phyloP scores from a whole-genome alignment of 163 green algal genomes.

The Chlorella variabilis region DNA sequence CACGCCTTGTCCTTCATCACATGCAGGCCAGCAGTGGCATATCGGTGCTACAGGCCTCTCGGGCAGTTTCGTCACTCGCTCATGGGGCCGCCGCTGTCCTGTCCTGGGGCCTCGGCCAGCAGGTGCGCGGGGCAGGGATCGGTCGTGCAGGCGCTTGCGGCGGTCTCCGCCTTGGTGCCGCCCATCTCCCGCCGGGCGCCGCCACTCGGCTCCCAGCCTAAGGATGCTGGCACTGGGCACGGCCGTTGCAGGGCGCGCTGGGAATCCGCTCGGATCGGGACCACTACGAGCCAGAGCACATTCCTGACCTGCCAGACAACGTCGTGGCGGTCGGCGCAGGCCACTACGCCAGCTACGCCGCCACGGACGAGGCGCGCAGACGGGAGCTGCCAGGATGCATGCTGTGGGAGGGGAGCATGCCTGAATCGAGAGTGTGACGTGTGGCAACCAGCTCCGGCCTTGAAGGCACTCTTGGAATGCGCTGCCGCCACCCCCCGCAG shows the following conservation, averaged over 20 bases:
- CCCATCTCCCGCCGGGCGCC: no score
- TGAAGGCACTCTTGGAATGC: no score
- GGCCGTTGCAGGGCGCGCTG: slow-evolving; percentile 36
- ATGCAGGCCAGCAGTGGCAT: no score
- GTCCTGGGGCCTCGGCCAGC: neutral
- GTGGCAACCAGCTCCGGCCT: no score
- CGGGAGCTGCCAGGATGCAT: neutral
- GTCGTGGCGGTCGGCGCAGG: slow-evolving; percentile 41
- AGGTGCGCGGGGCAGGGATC: neutral
- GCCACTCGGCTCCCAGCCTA: no score
- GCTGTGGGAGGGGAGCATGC: no score
- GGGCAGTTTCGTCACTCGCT: neutral
- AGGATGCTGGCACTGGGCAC: no score
- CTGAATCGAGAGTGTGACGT: no score
- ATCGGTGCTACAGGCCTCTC: no score
- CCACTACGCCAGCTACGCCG: slow-evolving; percentile 43
- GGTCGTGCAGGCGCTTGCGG: neutral
- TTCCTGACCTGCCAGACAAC: slow-evolving; percentile 27
- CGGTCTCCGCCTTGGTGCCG: no score
- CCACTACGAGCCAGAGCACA: slow-evolving; percentile 27
- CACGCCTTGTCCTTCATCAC: no score
- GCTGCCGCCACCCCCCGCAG: neutral
- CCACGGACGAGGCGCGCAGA: slow-evolving; percentile 3
- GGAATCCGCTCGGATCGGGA: neutral
- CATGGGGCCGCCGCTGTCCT: neutral